Percentiles rank a stretch among this genome's conserved stretches.
phyloP scores from a whole-genome alignment of 2,329 filamentous ascomycete genomes.

The Beauveria sp. region DNA sequence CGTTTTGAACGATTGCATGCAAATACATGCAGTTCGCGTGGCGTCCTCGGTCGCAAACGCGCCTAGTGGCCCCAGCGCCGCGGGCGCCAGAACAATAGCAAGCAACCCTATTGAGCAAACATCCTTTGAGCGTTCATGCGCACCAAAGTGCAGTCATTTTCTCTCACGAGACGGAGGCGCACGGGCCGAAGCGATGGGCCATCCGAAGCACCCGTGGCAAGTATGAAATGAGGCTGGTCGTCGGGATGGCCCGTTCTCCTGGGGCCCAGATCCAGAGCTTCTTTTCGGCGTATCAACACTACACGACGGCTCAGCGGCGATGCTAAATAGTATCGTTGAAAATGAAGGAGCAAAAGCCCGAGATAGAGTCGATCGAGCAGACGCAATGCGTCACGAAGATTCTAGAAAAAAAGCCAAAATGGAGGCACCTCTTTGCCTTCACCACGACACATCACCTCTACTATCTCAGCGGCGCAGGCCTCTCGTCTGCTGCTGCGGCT shows the following conservation, averaged over 20 bases:
- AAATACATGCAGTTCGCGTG: not conserved
- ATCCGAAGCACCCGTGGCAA: not conserved
- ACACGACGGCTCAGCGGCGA: not conserved
- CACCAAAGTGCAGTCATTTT: not conserved
- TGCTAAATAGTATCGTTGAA: not conserved
- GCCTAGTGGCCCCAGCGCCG: not conserved
- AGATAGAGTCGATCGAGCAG: not conserved
- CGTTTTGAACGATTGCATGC: too few species aligned
- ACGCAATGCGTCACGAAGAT: not conserved
- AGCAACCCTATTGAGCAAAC: conserved; percentile 7
- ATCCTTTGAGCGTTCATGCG: not conserved
- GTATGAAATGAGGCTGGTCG: not conserved
- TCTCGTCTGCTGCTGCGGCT: conserved; percentile 52
- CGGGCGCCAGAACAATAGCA: conserved; percentile 7
- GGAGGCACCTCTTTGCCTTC: conserved; percentile 60
- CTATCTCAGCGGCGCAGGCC: conserved; percentile 45
- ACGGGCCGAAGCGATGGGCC: not conserved
- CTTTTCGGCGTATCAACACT: not conserved
- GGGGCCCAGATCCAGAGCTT: not conserved
- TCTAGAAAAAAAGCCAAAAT: conserved; percentile 19
- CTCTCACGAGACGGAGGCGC: not conserved
- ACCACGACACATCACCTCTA: conserved; percentile 53
- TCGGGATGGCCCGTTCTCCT: not conserved
- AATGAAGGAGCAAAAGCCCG: not conserved
- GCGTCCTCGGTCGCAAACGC: too few species aligned